Evolutionary conservation across 73 alveolate genomes (phyloP).

Genomic region (Uronychia binucleata): DNA sequence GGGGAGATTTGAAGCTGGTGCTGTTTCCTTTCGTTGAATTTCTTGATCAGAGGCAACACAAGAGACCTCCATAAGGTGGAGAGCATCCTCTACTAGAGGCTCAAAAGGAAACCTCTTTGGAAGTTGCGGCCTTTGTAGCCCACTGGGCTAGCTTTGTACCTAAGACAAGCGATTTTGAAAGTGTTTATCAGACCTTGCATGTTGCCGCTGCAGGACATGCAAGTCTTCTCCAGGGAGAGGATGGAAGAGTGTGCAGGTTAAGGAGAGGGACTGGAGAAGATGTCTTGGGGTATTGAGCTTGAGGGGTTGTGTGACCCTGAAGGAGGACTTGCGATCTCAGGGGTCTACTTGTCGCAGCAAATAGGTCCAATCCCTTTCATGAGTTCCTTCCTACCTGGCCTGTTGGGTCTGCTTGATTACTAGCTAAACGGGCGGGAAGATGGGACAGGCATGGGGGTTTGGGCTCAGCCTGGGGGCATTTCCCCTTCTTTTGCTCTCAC

Average conservation of each 20-base stretch:
- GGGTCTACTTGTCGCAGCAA: no score
- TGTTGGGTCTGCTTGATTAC: neutral
- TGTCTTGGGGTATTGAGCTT: no score
- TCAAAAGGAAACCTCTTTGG: neutral
- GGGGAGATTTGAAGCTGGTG: neutral
- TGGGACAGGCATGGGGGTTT: slow-evolving; percentile 1
- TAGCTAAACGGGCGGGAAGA: neutral
- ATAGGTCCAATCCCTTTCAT: neutral
- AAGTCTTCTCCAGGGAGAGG: neutral
- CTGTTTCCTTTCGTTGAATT: neutral
- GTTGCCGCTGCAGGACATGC: neutral
- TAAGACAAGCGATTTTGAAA: neutral
- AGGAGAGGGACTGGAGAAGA: no score
- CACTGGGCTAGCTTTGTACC: neutral
- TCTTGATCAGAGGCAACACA: neutral
- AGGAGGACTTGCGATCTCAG: neutral
- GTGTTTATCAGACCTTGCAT: neutral
- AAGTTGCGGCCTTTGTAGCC: neutral
- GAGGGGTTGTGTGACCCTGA: neutral
- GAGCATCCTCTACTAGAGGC: neutral
- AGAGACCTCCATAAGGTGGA: neutral
- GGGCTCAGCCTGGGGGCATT: no score
- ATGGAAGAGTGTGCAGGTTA: no score
- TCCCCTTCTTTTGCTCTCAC: neutral
- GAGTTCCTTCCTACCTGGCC: neutral